These are phyloP conservation scores for Bipolaris victoriae DNA, from an alignment of 2,329 filamentous ascomycete genomes.

Conservation along the genomic window DNA sequence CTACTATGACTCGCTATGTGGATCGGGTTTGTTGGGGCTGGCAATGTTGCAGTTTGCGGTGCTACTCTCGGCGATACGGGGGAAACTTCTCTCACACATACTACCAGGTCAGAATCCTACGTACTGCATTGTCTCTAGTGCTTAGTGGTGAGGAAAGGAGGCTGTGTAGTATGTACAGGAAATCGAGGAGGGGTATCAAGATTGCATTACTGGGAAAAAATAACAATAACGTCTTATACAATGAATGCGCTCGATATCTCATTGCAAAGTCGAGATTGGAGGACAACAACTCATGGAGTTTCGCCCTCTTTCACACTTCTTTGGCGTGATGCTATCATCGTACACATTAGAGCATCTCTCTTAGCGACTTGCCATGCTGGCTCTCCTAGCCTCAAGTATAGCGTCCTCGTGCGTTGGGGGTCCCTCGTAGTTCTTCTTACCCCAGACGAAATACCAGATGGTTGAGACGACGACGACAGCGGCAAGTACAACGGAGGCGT, in stretches of 20 bases:
- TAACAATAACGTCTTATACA: neutral
- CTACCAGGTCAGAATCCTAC: no score
- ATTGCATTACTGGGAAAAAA: constrained; percentile 3
- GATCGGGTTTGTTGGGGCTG: neutral
- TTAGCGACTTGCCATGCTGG: constrained; percentile 36
- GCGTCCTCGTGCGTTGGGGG: constrained; percentile 55
- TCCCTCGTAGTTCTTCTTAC: constrained; percentile 70
- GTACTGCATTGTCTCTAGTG: neutral
- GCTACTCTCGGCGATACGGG: neutral
- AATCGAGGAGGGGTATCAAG: constrained; percentile 10
- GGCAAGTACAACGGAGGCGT: constrained; percentile 76
- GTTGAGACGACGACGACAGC: constrained; percentile 66
- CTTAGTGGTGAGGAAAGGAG: neutral
- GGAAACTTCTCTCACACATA: no score
- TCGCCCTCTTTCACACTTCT: neutral
- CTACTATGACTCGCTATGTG: no score
- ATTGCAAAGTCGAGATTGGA: neutral
- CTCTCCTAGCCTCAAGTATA: constrained; percentile 40
- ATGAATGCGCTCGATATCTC: neutral
- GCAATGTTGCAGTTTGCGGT: neutral
- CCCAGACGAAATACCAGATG: constrained; percentile 73
- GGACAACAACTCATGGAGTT: neutral
- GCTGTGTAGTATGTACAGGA: neutral
- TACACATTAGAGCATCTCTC: neutral
- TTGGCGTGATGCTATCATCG: neutral